Evolutionary conservation across 495 filamentous ascomycete species (phyloP), one percentile per base, ranked within the genome.

Genomic region (Parachaetomium inaequale): DNA sequence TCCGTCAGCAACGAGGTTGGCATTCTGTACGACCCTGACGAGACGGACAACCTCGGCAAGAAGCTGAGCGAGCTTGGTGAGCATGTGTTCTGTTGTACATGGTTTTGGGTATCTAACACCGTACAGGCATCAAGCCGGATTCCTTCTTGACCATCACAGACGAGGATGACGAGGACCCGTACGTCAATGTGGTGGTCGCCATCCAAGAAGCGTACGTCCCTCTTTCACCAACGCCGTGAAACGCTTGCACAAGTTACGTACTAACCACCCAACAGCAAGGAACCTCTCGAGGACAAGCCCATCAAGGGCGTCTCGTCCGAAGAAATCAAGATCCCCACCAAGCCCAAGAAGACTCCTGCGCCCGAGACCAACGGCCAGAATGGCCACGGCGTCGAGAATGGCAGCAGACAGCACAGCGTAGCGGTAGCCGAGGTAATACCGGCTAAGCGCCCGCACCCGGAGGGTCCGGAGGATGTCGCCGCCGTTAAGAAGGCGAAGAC

Each of bases 111-210:
- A 36, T 50, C 74, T 79, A 66, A 71, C 62, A 59, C 0, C 29
- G 34, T 42, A 36, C 49, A 84, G 82, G 78, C 58, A 79, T 85
- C 67, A 84, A 82, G 58, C 75, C 81, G 21, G 88, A 90, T 62
- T 87, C 84, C 62, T 93, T 95, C 68, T 70, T 98, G 56, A 96
- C 92, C 1, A 77, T 98, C 49, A 82, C 88, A 3, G 93, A 97
- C 67, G 92, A 96, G 31, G 83, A 87, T 29, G 92, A 96, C 43
- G 84, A 89, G n/a, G 79, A 89, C 46, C 82, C 90, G 2, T 86
- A 88, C 29, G 88, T 96, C 61, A 91, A 96, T 60, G 80, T 98
- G 1, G 85, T 93, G n/a, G 74, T 96, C 14, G 81, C 76, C 60
- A 77, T 85, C 32, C 77, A 80, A 65, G 79, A 79, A 70, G 69